phyloP scores from a whole-genome alignment of 768 basidiomycete species.

The Peribolospora baueri region DNA sequence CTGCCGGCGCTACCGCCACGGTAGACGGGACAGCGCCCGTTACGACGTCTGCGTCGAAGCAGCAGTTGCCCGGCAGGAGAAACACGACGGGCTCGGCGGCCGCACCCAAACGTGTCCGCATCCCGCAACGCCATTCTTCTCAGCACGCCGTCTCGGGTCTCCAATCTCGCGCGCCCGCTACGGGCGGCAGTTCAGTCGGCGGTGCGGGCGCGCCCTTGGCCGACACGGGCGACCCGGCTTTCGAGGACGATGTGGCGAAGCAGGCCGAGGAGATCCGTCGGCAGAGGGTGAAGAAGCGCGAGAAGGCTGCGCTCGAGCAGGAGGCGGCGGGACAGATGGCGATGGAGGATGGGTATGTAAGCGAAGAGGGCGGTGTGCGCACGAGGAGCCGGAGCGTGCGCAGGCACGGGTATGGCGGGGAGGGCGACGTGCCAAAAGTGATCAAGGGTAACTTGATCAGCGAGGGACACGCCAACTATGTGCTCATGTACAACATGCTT shows the following conservation, averaged over 20 bases:
- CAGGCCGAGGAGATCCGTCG: conserved; percentile 67
- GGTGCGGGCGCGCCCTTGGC: neutral
- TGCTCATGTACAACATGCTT: conserved; percentile 99
- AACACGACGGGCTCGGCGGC: no score
- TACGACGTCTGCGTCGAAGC: no score
- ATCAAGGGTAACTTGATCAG: conserved; percentile 87
- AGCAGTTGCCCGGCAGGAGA: no score
- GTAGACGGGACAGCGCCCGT: no score
- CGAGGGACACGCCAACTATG: conserved; percentile 96
- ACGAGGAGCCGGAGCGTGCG: conserved; percentile 1
- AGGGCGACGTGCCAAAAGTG: conserved; percentile 29
- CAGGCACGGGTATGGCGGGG: neutral
- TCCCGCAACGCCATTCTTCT: no score
- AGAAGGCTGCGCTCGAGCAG: conserved; percentile 17
- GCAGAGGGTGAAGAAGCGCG: conserved; percentile 49
- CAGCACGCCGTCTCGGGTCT: neutral
- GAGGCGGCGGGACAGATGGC: conserved; percentile 13
- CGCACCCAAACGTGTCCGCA: no score
- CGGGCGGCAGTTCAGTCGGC: no score
- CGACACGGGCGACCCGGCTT: conserved; percentile 15
- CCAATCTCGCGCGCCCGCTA: neutral
- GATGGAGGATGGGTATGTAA: conserved; percentile 3
- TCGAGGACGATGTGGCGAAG: conserved; percentile 60
- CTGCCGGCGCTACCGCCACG: no score
- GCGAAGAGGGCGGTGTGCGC: conserved; percentile 6